Percentiles rank a stretch among this genome's conserved stretches.
phyloP scores from a whole-genome alignment of 345 rosid species.

The Hypericum perforatum region DNA sequence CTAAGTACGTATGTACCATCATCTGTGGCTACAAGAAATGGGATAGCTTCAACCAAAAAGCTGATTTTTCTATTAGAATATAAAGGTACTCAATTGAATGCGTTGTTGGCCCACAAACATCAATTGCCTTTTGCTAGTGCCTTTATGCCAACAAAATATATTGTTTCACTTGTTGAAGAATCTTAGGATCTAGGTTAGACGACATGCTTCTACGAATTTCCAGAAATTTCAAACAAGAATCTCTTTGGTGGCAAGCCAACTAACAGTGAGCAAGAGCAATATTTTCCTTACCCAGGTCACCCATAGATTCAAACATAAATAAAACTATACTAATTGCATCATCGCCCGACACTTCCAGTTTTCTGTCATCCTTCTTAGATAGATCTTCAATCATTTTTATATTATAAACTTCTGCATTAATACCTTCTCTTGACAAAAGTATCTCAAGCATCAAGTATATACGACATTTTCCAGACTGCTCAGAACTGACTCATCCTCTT shows the following conservation, averaged over 20 bases:
- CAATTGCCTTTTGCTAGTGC: constrained; percentile 71
- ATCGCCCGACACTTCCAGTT: constrained; percentile 66
- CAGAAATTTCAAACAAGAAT: constrained; percentile 59
- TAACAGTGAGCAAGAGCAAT: constrained; percentile 76
- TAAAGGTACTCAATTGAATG: constrained; percentile 73
- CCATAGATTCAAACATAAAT: constrained; percentile 64
- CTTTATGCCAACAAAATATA: constrained; percentile 79
- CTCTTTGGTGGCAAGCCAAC: constrained; percentile 79
- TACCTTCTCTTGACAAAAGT: constrained; percentile 67
- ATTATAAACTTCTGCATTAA: constrained; percentile 46
- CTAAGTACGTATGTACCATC: constrained; percentile 41
- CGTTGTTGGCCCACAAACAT: constrained; percentile 56
- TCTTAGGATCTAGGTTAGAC: constrained; percentile 38
- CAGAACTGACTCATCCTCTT: constrained; percentile 28
- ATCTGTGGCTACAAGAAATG: constrained; percentile 35
- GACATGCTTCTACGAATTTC: constrained; percentile 26
- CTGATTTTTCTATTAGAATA: constrained; percentile 61
- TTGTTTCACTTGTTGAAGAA: constrained; percentile 63
- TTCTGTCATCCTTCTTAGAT: constrained; percentile 32
- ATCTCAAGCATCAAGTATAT: constrained; percentile 78
- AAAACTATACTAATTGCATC: constrained; percentile 84
- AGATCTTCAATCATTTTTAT: constrained; percentile 27
- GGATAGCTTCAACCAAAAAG: constrained; percentile 50
- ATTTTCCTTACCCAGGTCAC: constrained; percentile 71
- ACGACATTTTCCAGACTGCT: constrained; percentile 53